Conservation (phyloP, 2,329 filamentous ascomycete species). For the Harringtonia aguacate region DNA sequence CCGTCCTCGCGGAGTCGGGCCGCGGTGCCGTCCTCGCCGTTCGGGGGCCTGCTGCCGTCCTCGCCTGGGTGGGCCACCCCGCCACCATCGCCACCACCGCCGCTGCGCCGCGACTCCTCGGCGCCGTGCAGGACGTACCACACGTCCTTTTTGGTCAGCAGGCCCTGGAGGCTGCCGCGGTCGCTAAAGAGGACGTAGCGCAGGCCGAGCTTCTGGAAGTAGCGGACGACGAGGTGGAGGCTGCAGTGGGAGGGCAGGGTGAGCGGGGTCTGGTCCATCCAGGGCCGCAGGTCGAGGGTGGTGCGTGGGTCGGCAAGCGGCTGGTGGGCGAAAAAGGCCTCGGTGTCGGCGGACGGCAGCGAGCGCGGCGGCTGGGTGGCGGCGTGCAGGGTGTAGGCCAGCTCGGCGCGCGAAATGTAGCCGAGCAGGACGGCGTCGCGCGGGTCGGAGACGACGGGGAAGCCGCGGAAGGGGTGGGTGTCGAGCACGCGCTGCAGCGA, state of each 20-base stretch:
- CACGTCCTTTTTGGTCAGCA: slow-evolving; percentile 95
- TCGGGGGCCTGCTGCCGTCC: too few species aligned
- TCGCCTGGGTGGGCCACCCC: too few species aligned
- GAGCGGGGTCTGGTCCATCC: slow-evolving; percentile 98
- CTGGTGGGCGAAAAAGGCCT: slow-evolving; percentile 73
- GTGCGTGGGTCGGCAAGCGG: slow-evolving; percentile 66
- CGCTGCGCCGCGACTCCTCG: slow-evolving; percentile 44
- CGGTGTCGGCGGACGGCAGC: slow-evolving; percentile 59
- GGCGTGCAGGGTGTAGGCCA: slow-evolving; percentile 66
- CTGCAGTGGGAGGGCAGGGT: slow-evolving; percentile 69
- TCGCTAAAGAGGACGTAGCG: slow-evolving; percentile 85
- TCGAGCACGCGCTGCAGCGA: slow-evolving; percentile 61
- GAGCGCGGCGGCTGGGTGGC: slow-evolving; percentile 45
- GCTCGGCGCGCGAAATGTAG: slow-evolving; percentile 87
- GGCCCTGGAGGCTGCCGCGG: slow-evolving; percentile 66
- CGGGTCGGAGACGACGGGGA: slow-evolving; percentile 75
- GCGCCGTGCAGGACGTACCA: slow-evolving; percentile 85
- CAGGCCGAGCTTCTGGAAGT: slow-evolving; percentile 91
- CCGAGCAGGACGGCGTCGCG: slow-evolving; percentile 72
- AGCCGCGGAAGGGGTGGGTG: slow-evolving; percentile 73
- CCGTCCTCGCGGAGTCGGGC: too few species aligned
- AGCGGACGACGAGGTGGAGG: slow-evolving; percentile 76
- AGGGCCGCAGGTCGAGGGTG: slow-evolving; percentile 80
- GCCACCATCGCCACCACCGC: slow-evolving; percentile 36
- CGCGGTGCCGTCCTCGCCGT: too few species aligned